Evolutionary conservation across 371 early-diverging fungal species (phyloP), one percentile per base, ranked within the genome.

Genomic region (Circinella umbellata): DNA sequence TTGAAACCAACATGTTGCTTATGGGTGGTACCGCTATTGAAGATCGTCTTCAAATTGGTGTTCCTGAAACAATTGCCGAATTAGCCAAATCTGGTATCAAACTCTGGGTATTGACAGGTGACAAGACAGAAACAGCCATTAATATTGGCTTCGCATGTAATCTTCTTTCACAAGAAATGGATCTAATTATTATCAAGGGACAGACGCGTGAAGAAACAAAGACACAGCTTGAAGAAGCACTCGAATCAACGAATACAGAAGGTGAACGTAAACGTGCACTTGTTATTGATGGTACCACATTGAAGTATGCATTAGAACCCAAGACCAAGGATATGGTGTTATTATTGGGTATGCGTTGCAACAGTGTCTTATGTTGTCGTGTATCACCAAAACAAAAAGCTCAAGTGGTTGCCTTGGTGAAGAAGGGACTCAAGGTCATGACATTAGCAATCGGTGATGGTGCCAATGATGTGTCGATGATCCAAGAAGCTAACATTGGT

Each of bases 61-160:
- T 98, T 0, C 95, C 95, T n/a, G 92, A 95, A 70, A 94, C 99
- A 0, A 95, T 99, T 68, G 90, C 89, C 61, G 84, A 87, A 61
- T 86, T 98, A 38, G 90, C 96, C 1, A 86, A 86, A 14, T 98
- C 98, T 0, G 98, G 98, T 18, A 96, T 99, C 66, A 91, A 92
- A 64, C 84, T 97, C 13, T 98, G 97, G 97, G 97, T 99, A 86
- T 80, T 99, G 74, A 99, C 99, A 0, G 99, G 99, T 51, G 99
- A 99, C 80, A 95, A 98, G 79, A 94, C 93, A 55, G 99, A 99
- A 76, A 99, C 99, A 15, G 99, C 99, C 37, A 94, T 98, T 72
- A 95, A 95, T 71, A 98, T 98, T 81, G 99, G 96, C 4, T 93
- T 92, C 69, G 90, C 94, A 1, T 96, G 96, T 74, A 88, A 92